These are phyloP conservation scores for Phytophthora kernoviae DNA, from an alignment of 352 stramenopile genomes.

Conservation along the genomic window DNA sequence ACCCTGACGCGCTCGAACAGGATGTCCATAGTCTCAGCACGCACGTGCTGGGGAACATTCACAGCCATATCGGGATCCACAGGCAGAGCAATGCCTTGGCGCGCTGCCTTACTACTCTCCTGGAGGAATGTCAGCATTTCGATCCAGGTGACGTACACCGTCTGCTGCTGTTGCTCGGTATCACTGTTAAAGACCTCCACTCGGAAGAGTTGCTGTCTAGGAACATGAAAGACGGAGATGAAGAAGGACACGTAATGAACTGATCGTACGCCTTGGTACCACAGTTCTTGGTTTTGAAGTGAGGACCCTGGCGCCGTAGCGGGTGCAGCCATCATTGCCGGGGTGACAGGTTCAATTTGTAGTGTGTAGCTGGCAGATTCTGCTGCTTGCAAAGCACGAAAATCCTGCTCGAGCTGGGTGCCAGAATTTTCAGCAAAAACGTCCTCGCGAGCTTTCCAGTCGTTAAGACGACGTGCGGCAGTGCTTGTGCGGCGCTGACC, in stretches of 20 bases:
- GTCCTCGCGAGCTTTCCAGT: slow-evolving; percentile 33
- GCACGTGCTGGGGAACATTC: slow-evolving; percentile 20
- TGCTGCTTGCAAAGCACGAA: slow-evolving; percentile 37
- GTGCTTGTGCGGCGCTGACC: slow-evolving; percentile 55
- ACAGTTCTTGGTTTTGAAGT: slow-evolving; percentile 58
- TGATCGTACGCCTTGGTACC: slow-evolving; percentile 71
- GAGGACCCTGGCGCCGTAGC: slow-evolving; percentile 26
- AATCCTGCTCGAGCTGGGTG: slow-evolving; percentile 54
- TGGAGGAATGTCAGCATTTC: slow-evolving; percentile 65
- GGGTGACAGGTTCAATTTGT: slow-evolving; percentile 11
- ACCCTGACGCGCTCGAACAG: slow-evolving; percentile 69
- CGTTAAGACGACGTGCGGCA: slow-evolving; percentile 32
- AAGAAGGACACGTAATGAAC: slow-evolving; percentile 74
- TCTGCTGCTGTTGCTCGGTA: slow-evolving; percentile 76
- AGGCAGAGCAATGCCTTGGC: slow-evolving; percentile 23
- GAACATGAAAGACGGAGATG: slow-evolving; percentile 70
- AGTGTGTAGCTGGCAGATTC: slow-evolving; percentile 12
- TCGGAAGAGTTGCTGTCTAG: slow-evolving; percentile 66
- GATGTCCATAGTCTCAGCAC: slow-evolving; percentile 54
- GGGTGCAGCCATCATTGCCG: slow-evolving; percentile 10
- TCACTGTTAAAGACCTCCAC: slow-evolving; percentile 85
- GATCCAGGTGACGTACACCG: slow-evolving; percentile 66
- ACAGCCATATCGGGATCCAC: slow-evolving; percentile 22
- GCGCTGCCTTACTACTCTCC: slow-evolving; percentile 47
- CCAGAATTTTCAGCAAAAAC: slow-evolving; percentile 37